These are phyloP conservation scores for Alternaria sp. DNA, from an alignment of 2,329 filamentous ascomycete species.

Conservation along the genomic window DNA sequence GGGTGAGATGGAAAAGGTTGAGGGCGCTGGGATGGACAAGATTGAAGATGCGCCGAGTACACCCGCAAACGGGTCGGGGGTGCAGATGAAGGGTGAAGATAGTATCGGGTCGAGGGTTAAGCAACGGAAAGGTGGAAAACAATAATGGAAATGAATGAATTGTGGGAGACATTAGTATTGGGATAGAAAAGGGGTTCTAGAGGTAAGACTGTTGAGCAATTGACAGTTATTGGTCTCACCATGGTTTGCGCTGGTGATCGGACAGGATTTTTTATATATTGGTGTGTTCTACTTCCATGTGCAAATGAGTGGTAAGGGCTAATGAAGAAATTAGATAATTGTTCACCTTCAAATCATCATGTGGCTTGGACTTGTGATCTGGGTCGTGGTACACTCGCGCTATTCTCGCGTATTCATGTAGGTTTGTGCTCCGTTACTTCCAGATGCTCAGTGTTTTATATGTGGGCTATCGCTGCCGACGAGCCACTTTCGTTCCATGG, in stretches of 20 bases:
- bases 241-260: no score
- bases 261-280: no score
- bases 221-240: no score
- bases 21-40: conserved; percentile 28
- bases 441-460: not conserved
- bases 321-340: no score
- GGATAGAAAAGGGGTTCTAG: not conserved
- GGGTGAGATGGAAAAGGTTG: conserved; percentile 50
- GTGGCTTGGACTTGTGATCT: no score
- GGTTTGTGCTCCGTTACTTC: no score
- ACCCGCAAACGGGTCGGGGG: conserved; percentile 15
- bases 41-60: conserved; percentile 35
- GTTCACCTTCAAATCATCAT: no score
- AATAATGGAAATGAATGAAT: conserved; percentile 2
- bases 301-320: no score
- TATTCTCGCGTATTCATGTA: no score
- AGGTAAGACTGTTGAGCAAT: no score
- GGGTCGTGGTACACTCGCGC: no score
- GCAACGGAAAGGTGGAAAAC: conserved; percentile 28
- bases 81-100: conserved; percentile 19
- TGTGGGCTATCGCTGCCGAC: not conserved
- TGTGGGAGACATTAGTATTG: not conserved
- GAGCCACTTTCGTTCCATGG: not conserved
- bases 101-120: conserved; percentile 32
- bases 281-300: no score